phyloP scores from a whole-genome alignment of 805 yeast genomes.

The Sugiyamaella americana region DNA sequence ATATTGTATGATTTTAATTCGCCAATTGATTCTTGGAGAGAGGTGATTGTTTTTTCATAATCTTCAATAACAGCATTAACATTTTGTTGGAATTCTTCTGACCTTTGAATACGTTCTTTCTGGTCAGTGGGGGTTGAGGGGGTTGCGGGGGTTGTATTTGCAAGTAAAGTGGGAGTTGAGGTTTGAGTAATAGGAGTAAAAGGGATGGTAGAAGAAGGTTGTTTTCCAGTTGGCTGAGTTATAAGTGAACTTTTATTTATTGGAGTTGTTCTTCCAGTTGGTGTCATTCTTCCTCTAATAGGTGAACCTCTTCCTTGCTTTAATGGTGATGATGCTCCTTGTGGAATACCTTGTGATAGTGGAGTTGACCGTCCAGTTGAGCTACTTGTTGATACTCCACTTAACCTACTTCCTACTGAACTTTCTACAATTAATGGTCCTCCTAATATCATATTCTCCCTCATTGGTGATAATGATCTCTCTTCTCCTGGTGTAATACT shows the following conservation, averaged over 20 bases:
- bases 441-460: not conserved
- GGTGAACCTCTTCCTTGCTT: no score
- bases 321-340: not conserved
- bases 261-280: no score
- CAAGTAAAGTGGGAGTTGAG: not conserved
- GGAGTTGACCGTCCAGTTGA: not conserved
- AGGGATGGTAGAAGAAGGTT: not conserved
- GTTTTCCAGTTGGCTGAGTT: not conserved
- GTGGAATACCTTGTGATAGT: not conserved
- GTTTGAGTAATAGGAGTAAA: not conserved
- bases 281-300: no score
- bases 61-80: constrained; percentile 17
- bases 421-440: not conserved
- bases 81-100: constrained; percentile 15
- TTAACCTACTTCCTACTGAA: not conserved
- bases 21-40: constrained; percentile 14
- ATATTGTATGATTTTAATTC: constrained; percentile 7
- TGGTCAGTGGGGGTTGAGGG: not conserved
- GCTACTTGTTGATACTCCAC: not conserved
- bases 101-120: constrained; percentile 13
- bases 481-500: not conserved
- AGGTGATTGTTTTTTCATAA: constrained; percentile 18
- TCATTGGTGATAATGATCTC: not conserved
- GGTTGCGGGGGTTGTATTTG: not conserved
- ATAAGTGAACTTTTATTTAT: not conserved